Evolutionary conservation across 2,329 filamentous ascomycete genomes (phyloP).

Genomic region (Metarhizium humberi): DNA sequence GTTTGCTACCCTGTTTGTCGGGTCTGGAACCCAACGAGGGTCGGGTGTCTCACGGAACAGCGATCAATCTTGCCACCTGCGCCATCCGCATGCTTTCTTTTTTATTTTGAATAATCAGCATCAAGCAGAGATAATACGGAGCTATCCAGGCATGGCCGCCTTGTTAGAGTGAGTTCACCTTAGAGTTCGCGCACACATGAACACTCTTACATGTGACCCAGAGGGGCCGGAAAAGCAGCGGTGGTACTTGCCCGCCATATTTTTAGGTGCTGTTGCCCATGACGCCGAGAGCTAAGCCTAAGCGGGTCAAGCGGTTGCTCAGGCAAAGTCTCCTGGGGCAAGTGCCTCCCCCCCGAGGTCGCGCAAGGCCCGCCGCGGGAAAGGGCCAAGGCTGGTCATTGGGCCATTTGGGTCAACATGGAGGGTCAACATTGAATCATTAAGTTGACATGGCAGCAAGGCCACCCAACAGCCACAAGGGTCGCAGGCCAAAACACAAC

Average conservation of each 20-base stretch:
- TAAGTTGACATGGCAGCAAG: neutral
- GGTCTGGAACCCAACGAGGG: neutral
- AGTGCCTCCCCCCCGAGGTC: conserved; percentile 7
- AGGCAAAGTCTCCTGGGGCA: conserved; percentile 7
- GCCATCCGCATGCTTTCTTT: too few species aligned
- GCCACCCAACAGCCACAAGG: conserved; percentile 8
- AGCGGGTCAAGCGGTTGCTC: conserved; percentile 9
- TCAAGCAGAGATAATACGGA: too few species aligned
- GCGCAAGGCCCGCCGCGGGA: neutral
- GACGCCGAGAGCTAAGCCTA: conserved; percentile 10
- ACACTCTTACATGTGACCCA: neutral
- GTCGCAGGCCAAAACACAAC: conserved; percentile 16
- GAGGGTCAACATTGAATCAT: too few species aligned
- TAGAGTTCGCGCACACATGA: neutral
- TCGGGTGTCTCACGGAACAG: neutral
- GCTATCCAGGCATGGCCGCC: too few species aligned
- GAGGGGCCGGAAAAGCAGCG: neutral
- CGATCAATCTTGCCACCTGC: too few species aligned
- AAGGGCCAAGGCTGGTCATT: neutral
- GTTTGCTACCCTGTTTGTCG: neutral
- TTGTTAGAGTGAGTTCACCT: too few species aligned
- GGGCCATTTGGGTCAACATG: neutral
- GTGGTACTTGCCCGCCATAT: neutral
- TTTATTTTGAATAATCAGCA: too few species aligned
- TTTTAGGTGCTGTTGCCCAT: conserved; percentile 6